phyloP scores from a whole-genome alignment of 495 filamentous ascomycete species.

The Neurospora sp. region DNA sequence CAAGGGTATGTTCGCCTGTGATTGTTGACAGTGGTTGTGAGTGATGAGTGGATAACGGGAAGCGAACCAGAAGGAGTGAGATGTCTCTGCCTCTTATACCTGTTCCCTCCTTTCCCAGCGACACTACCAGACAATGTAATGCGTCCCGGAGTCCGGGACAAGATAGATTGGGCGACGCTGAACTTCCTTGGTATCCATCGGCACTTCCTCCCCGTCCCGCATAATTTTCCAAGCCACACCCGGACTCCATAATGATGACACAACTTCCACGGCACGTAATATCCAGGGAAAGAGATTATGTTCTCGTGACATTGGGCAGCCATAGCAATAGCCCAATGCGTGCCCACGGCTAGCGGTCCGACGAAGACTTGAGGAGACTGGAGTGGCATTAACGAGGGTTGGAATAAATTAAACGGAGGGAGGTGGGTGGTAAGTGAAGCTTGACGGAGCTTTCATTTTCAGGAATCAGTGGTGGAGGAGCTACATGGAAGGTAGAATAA shows the following conservation, averaged over 20 bases:
- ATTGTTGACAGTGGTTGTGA: neutral
- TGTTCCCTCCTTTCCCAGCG: neutral
- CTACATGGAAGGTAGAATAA: neutral
- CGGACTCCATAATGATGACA: neutral
- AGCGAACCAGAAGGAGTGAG: neutral
- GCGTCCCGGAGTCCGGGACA: neutral
- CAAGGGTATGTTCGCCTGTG: neutral
- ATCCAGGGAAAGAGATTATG: neutral
- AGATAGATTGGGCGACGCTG: neutral
- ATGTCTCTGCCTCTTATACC: neutral
- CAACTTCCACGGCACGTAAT: neutral
- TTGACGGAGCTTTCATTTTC: neutral
- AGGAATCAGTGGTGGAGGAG: neutral
- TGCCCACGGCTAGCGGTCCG: neutral
- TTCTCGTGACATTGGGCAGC: neutral
- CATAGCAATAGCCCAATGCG: neutral
- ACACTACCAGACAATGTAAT: neutral
- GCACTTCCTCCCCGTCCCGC: neutral
- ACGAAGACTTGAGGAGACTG: neutral
- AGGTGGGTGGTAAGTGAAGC: neutral
- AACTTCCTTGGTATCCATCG: neutral
- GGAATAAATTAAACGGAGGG: neutral
- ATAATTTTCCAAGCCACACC: neutral
- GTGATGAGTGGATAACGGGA: neutral
- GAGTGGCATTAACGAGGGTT: neutral